Evolutionary conservation across 805 yeast species (phyloP).

Genomic region (Nakazawaea molendinolei): DNA sequence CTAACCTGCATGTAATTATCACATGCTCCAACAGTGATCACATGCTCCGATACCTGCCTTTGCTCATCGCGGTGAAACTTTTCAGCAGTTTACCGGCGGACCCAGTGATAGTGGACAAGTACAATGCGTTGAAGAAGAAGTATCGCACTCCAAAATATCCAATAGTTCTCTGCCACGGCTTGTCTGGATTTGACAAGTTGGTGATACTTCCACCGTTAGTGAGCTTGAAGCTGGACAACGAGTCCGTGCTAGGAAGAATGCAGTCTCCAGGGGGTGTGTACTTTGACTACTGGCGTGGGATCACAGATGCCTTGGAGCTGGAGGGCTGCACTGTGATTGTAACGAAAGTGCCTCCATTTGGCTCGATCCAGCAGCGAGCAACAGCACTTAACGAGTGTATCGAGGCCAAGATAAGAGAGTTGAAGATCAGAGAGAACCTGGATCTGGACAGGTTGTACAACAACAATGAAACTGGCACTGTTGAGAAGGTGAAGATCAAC

Average conservation of each 20-base stretch:
- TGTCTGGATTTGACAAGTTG: conserved; percentile 70
- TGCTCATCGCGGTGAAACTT: conserved; percentile 1
- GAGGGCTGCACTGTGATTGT: conserved; percentile 65
- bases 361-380: conserved; percentile 67
- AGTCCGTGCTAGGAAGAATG: no score
- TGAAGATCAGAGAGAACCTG: conserved; percentile 18
- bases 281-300: conserved; percentile 80
- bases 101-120: conserved; percentile 25
- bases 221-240: conserved; percentile 1
- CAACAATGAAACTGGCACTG: conserved; percentile 8
- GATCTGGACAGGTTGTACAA: conserved; percentile 18
- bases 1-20: no score
- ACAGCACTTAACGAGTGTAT: conserved; percentile 46
- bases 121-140: conserved; percentile 24
- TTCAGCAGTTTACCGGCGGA: conserved; percentile 12
- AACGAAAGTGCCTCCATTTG: conserved; percentile 80
- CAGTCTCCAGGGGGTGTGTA: conserved; percentile 35
- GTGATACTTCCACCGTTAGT: conserved; percentile 28
- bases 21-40: no score
- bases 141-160: conserved; percentile 65
- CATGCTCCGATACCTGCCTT: conserved; percentile 5
- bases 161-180: conserved; percentile 79
- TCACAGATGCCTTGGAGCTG: conserved; percentile 49
- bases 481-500: conserved; percentile 48
- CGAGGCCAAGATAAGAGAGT: conserved; percentile 12